Evolutionary conservation across 169 alveolate genomes (phyloP), one percentile per base, ranked within the genome.

Genomic region (Theileria orientalis): DNA sequence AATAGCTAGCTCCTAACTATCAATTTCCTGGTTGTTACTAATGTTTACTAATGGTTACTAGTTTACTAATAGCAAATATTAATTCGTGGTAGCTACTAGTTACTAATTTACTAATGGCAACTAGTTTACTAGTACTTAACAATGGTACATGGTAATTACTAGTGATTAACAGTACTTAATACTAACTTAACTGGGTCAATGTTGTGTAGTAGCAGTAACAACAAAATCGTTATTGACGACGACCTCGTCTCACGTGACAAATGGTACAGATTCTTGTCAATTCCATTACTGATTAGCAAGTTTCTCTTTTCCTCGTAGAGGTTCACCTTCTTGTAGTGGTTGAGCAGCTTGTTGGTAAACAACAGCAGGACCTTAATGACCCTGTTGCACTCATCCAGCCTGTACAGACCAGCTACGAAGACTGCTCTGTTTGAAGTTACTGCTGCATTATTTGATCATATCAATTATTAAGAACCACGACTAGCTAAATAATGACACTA

Each of bases 101-200:
- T n/a, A n/a, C n/a, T n/a, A n/a, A n/a, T n/a, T n/a, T n/a, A n/a
- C n/a, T n/a, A n/a, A n/a, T n/a, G n/a, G n/a, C n/a, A n/a, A n/a
- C n/a, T n/a, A n/a, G n/a, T n/a, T n/a, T n/a, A n/a, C n/a, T n/a
- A n/a, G n/a, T n/a, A n/a, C n/a, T n/a, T n/a, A n/a, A n/a, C n/a
- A n/a, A n/a, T n/a, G n/a, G n/a, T n/a, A n/a, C n/a, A n/a, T n/a
- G n/a, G n/a, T n/a, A n/a, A n/a, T n/a, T n/a, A n/a, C n/a, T n/a
- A n/a, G n/a, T n/a, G n/a, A n/a, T n/a, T n/a, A 7, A 72, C 29
- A 21, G 59, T 27, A 30, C 59, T 72, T 54, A 57, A 72, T 25
- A 72, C 51, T n/a, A n/a, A n/a, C n/a, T n/a, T n/a, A n/a, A n/a
- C n/a, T n/a, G n/a, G n/a, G n/a, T n/a, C n/a, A 14, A 23, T 27